A percentile compares a stretch with the other conserved stretches of the same genome.
phyloP scores from a whole-genome alignment of 169 alveolate genomes.

The Plasmodium gallinaceum region DNA sequence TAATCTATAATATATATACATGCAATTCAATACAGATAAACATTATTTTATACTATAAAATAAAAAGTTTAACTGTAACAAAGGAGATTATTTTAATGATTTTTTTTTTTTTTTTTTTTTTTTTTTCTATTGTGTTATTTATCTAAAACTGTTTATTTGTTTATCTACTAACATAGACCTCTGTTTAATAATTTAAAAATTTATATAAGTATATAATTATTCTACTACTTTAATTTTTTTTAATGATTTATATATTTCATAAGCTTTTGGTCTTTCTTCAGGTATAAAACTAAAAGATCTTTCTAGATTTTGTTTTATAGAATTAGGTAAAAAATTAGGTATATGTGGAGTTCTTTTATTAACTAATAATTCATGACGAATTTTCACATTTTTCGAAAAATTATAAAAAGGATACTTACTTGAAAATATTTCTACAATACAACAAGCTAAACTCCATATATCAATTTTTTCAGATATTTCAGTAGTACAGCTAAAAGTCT shows the following conservation, averaged over 20 bases:
- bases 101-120: constrained; percentile 12
- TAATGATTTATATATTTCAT: constrained; percentile 55
- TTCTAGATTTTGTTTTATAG: constrained; percentile 46
- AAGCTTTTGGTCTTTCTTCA: constrained; percentile 67
- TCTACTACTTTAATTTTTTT: constrained; percentile 70
- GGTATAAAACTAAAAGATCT: constrained; percentile 44
- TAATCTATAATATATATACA: no score
- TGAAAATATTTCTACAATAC: constrained; percentile 69
- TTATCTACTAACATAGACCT: no score
- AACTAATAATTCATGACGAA: constrained; percentile 54
- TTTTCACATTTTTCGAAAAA: constrained; percentile 45
- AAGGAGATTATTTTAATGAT: background rate
- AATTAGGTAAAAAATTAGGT: constrained; percentile 56
- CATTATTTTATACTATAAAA: background rate
- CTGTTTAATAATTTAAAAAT: no score
- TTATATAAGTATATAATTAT: background rate
- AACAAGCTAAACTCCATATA: constrained; percentile 74
- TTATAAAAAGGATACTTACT: constrained; percentile 71
- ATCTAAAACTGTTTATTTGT: background rate
- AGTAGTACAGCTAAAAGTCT: constrained; percentile 56
- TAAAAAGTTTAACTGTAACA: background rate
- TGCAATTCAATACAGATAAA: background rate
- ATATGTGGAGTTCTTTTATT: constrained; percentile 53
- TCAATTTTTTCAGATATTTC: constrained; percentile 71
- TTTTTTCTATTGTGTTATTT: background rate